Base-by-base conservation (phyloP, 1,139 yeast species). In the Groenewaldozyma auringiensis region DNA sequence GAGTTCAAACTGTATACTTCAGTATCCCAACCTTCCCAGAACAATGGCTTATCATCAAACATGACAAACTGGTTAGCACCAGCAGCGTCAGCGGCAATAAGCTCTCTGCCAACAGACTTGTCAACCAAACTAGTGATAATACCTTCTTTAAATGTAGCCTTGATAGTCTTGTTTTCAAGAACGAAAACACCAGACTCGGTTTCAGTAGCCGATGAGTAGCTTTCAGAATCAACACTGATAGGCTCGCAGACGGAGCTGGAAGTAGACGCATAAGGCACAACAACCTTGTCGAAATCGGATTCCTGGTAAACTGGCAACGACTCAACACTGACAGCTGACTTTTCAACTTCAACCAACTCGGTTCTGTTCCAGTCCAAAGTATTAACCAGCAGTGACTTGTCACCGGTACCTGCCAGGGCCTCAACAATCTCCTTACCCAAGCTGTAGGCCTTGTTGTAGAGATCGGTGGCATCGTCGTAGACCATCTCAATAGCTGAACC, bases 401-500 rank as follows among this genome's bases (percentile, higher is more conserved):
- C 18, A 31, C 82, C 61, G 0, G 86, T 83, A 1, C 72, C 67
- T 2, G 67, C 58, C 21, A 79, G 72, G 57, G 88, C 68, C 18
- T 67, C 56, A 38, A 74, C 71, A 36, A 83, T 80, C n/a, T 68
- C 68, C 25, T 67, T 63, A 52, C 81, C 69, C 21, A 38, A 16
- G 8, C n/a, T 14, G 11, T 38, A 69, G 20, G 39, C 82, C 18
- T 70, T 66, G 2, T 69, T 70, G 57, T 86, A 72, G 77, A 83
- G 79, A 32, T 88, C 88, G 60, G 81, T 78, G 14, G 87, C 96
- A 60, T 89, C 97, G 50, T 86, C 86, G 64, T 92, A 92, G 14
- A 89, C 96, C 81, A 86, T 79, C 51, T 88, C 96, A 58, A 92
- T 92, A 65, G 95, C 85, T n/a, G 95, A 83, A 2, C 98, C 98